Evolutionary conservation across 2,329 filamentous ascomycete genomes (phyloP), one percentile per base, ranked within the genome.

Genomic region (Bipolaris gigantea): DNA sequence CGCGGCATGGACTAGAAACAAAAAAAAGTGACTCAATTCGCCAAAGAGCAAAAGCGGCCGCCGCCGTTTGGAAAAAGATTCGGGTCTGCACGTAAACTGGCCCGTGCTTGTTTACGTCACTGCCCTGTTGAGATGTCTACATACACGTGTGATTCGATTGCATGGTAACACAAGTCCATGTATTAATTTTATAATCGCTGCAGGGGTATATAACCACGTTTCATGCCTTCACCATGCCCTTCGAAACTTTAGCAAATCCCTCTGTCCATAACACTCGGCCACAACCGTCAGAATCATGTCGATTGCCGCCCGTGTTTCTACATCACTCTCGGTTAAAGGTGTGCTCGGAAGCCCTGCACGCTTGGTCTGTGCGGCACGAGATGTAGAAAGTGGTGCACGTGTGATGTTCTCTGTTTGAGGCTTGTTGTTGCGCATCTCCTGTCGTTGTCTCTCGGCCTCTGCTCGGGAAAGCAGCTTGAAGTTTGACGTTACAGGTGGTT

Each of bases 201-300:
- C 10, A 53, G 38, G 36, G 30, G 33, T 56, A 50, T 45, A 38
- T 49, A 45, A 16, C 16, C 36, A n/a, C 2, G 25, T 18, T 18
- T 33, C 30, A 15, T 34, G 46, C 32, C 34, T 19, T 57, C 42
- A 65, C 64, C 65, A 68, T 18, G 45, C 49, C 42, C 88, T 83
- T 53, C 91, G 83, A 57, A 87, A 89, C 65, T 89, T 85, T 44
- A 97, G 81, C 58, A 97, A 75, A 73, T 97, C 93, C 60, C 88
- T 82, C 75, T 97, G 93, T 1, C 93, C 92, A 75, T 92, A 97
- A 61, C 89, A 85, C 75, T 96, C 92, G 64, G 91, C 92, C 43
- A 89, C 87, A 33, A 97, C 82, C 0, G 90, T 94, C 62, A 97
- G 79, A 48, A 97, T 90, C 90, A 96, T 96, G 75, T 95, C 92